Evolutionary conservation across 208 protist genomes (phyloP).

Genomic region (Leishmania mexicana): DNA sequence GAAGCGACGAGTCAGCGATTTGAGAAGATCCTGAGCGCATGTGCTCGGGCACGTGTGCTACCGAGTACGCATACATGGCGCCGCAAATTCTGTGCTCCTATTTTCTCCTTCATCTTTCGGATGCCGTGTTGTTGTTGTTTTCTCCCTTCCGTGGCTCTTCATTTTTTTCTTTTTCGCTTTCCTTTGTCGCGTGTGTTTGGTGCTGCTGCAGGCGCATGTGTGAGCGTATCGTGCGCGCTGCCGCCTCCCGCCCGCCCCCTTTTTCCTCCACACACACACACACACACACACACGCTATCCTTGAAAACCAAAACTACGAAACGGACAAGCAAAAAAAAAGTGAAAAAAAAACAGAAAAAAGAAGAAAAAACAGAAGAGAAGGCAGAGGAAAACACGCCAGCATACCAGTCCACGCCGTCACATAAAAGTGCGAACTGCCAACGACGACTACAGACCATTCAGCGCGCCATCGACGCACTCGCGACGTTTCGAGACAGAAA

Average conservation of each 20-base stretch:
- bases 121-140: no score
- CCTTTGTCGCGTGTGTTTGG: not conserved
- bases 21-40: no score
- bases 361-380: not conserved
- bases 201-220: not conserved
- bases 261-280: not conserved
- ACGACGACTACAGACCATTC: not conserved
- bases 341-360: not conserved
- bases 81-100: no score
- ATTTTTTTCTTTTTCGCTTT: not conserved
- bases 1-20: not conserved
- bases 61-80: no score
- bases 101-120: no score
- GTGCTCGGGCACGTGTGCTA: no score
- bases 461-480: not conserved
- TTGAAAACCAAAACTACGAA: not conserved
- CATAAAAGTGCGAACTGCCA: not conserved
- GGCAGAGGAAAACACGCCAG: not conserved
- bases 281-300: not conserved
- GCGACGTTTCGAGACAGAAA: not conserved
- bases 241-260: not conserved
- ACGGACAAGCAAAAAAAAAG: constrained; percentile 1
- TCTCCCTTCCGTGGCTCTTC: no score
- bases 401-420: not conserved
- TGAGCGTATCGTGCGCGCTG: not conserved